Conservation (phyloP, 441 rosid species). For the Syzygium syzygioides region DNA sequence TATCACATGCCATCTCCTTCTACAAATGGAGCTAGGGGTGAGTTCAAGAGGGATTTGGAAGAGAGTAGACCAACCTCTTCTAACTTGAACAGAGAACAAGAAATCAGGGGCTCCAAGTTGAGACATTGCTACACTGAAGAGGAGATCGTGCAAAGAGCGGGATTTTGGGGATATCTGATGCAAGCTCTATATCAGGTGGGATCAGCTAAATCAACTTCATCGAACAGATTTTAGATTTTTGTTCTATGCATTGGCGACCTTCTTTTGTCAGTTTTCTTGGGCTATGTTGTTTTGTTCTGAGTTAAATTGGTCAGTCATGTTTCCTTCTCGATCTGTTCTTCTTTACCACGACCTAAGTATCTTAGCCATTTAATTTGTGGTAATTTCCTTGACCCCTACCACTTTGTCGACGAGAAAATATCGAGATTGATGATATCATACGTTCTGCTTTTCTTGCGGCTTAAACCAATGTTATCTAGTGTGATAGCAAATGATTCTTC, state of each 20-base stretch:
- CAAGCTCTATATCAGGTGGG: constrained; percentile 62
- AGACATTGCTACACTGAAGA: constrained; percentile 34
- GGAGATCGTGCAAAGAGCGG: constrained; percentile 36
- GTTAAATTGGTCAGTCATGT: not conserved
- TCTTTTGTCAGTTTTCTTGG: not conserved
- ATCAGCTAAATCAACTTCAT: not conserved
- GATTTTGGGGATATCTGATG: constrained; percentile 75
- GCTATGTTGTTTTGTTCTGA: not conserved
- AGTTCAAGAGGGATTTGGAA: constrained; percentile 20
- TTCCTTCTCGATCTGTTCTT: not conserved
- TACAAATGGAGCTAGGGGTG: constrained; percentile 16
- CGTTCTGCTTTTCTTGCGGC: not conserved
- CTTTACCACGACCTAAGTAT: not conserved
- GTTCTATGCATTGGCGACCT: not conserved
- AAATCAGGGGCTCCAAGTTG: constrained; percentile 16
- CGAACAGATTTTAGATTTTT: not conserved
- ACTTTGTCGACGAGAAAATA: not conserved
- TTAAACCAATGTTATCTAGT: not conserved
- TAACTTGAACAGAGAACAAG: constrained; percentile 4
- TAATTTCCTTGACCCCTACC: not conserved
- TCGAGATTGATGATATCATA: not conserved
- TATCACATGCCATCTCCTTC: constrained; percentile 8
- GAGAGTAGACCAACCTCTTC: constrained; percentile 4
- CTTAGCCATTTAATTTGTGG: not conserved
- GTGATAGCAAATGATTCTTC: not conserved